Evolutionary conservation across 768 basidiomycete genomes (phyloP).

Genomic region (Lactarius akahatsu): DNA sequence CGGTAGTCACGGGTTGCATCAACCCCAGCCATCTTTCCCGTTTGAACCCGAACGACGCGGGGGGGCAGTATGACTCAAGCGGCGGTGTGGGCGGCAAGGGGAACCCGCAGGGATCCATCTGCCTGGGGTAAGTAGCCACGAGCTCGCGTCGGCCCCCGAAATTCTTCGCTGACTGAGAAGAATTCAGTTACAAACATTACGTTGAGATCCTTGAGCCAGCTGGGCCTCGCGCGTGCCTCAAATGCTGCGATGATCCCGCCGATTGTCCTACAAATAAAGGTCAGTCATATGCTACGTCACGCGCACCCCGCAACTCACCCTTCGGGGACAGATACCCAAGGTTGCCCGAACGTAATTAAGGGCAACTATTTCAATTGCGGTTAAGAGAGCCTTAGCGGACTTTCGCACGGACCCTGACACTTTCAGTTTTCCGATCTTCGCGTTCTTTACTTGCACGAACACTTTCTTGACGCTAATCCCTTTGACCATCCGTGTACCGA

Average conservation of each 20-base stretch:
- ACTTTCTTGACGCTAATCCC: neutral
- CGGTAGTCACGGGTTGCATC: slow-evolving; percentile 57
- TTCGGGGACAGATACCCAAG: slow-evolving; percentile 42
- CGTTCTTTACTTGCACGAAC: neutral
- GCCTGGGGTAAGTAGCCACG: slow-evolving; percentile 44
- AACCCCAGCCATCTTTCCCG: slow-evolving; percentile 43
- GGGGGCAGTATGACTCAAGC: slow-evolving; percentile 60
- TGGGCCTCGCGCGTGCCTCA: slow-evolving; percentile 53
- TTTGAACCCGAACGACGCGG: slow-evolving; percentile 47
- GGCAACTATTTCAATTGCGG: slow-evolving; percentile 57
- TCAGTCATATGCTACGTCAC: slow-evolving; percentile 28
- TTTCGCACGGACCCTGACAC: neutral
- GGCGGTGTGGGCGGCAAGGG: slow-evolving; percentile 51
- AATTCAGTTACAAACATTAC: slow-evolving; percentile 53
- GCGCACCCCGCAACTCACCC: neutral
- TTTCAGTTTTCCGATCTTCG: neutral
- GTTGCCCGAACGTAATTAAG: slow-evolving; percentile 52
- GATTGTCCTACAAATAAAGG: slow-evolving; percentile 56
- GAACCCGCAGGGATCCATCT: slow-evolving; percentile 52
- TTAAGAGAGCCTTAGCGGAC: slow-evolving; percentile 30
- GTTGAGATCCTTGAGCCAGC: slow-evolving; percentile 58
- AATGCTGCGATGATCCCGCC: slow-evolving; percentile 53
- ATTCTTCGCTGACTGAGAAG: neutral
- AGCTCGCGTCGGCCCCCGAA: neutral
- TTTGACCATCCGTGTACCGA: neutral